phyloP scores from a whole-genome alignment of 331 rosid species.

The Malus hybrid region DNA sequence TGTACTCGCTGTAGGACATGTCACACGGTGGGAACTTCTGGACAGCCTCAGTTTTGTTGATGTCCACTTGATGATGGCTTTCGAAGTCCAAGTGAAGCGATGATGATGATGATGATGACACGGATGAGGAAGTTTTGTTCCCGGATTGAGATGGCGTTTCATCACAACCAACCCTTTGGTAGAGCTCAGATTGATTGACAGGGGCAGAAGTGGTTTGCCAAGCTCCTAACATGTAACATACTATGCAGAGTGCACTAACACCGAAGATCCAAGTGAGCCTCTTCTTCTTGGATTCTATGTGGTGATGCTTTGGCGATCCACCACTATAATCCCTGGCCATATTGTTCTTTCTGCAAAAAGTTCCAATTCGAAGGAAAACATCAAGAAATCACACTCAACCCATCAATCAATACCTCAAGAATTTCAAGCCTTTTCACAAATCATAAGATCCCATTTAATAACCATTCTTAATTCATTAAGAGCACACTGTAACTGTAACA shows the following conservation, averaged over 20 bases:
- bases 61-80: constrained; percentile 59
- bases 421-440: not conserved
- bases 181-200: constrained; percentile 36
- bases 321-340: constrained; percentile 77
- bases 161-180: constrained; percentile 43
- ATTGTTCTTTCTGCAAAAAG: constrained; percentile 13
- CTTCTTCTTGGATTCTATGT: constrained; percentile 58
- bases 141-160: not conserved
- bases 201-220: constrained; percentile 48
- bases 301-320: constrained; percentile 89
- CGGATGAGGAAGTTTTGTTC: constrained; percentile 11
- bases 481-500: not conserved
- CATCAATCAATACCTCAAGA: not conserved
- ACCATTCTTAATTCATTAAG: not conserved
- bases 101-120: constrained; percentile 9
- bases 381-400: not conserved
- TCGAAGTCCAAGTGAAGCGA: constrained; percentile 43
- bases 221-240: constrained; percentile 72
- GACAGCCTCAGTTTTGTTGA: constrained; percentile 29
- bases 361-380: not conserved
- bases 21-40: constrained; percentile 56
- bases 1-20: constrained; percentile 59
- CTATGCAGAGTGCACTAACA: constrained; percentile 66
- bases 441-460: not conserved
- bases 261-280: constrained; percentile 68